Conservation (phyloP, 2,329 filamentous ascomycete genomes). For the Sarocladium strictum region DNA sequence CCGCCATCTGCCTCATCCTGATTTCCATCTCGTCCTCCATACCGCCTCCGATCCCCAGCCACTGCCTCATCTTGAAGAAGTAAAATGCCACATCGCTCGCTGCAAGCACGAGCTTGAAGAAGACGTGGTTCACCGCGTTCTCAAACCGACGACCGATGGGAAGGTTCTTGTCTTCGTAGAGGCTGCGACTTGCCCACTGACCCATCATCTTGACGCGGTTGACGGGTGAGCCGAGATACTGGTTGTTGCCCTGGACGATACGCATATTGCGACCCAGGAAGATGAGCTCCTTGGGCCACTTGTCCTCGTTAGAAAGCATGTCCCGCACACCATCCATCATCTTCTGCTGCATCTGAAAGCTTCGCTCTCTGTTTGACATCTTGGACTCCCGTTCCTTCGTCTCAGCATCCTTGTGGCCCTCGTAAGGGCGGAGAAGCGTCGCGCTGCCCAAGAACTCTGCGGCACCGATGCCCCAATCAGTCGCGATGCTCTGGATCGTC, state of each 20-base stretch:
- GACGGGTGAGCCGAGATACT: constrained; percentile 81
- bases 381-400: constrained; percentile 35
- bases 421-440: constrained; percentile 84
- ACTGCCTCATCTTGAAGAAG: constrained; percentile 70
- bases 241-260: constrained; percentile 91
- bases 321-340: constrained; percentile 64
- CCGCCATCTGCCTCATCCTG: constrained; percentile 80
- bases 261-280: constrained; percentile 90
- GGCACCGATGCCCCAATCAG: constrained; percentile 80
- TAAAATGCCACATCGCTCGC: constrained; percentile 79
- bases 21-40: constrained; percentile 95
- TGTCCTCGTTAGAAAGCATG: constrained; percentile 76
- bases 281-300: constrained; percentile 84
- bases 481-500: constrained; percentile 66
- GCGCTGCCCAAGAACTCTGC: constrained; percentile 88
- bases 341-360: constrained; percentile 82
- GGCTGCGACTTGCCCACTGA: constrained; percentile 76
- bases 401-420: constrained; percentile 67
- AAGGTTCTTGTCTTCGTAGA: constrained; percentile 69
- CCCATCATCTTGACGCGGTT: constrained; percentile 94
- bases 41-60: constrained; percentile 68
- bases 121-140: constrained; percentile 69
- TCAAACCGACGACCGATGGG: constrained; percentile 54
- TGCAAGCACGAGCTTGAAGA: constrained; percentile 76
- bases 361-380: constrained; percentile 61